Evolutionary conservation across 2,329 filamentous ascomycete genomes (phyloP), one percentile per base, ranked within the genome.

Genomic region (Orbilia oligospora): DNA sequence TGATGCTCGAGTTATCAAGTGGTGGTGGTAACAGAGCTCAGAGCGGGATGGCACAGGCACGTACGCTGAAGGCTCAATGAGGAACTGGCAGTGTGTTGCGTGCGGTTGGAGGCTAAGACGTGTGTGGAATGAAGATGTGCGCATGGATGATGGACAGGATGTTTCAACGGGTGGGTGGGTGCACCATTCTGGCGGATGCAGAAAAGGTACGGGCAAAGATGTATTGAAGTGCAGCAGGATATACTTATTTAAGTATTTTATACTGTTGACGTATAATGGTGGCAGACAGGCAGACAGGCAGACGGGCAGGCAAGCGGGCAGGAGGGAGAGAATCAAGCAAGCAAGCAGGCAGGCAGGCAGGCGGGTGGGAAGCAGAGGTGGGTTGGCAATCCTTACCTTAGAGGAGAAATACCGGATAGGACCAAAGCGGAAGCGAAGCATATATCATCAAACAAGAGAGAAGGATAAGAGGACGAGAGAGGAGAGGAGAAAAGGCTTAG

Each of bases 381-480:
- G 44, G 44, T 38, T 36, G 30, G 53, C 53, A 61, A 61, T 61
- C 66, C 73, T 77, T 77, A 77, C 73, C 73, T 77, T 53, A 61
- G 65, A 65, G 49, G 46, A 66, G 36, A 71, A 76, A 66, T 61
- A 66, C 48, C 49, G 51, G 49, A 49, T 66, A 44, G 48, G 72
- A 70, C 66, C 49, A 66, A 66, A 63, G 49, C 72, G 72, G 66
- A 67, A 76, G 72, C 67, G 66, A 67, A 76, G 72, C 67, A 76
- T 71, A 76, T 70, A 76, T 67, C 72, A 70, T 66, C 58, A 71
- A 61, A 46, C 65, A 51, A 61, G 49, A 49, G 49, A 63, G 51
- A 27, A 48, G 44, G 46, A 49, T 8, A 27, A 41, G 41, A 36
- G 41, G 33, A 64, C 8, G 16, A 30, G 14, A 12, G 18, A 27